Conservation (phyloP, 1,284 basidiomycete species). For the Fomes fomentarius region DNA sequence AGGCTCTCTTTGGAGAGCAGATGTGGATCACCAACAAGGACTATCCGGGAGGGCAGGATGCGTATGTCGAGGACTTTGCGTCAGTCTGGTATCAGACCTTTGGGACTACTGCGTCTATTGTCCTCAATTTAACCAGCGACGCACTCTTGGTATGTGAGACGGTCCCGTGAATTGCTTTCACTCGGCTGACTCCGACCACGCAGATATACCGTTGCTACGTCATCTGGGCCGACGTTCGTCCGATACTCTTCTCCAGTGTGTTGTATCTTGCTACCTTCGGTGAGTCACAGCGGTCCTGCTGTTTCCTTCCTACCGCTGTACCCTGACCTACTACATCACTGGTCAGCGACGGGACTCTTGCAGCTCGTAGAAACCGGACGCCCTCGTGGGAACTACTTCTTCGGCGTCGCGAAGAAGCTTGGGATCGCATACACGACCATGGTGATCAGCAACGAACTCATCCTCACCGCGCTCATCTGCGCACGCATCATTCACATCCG, state of each 20-base stretch:
- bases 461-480: conserved; percentile 19
- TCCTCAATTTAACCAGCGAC: conserved; percentile 18
- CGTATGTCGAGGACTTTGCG: conserved; percentile 15
- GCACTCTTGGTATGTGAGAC: conserved; percentile 16
- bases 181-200: background rate
- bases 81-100: conserved; percentile 26
- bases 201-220: background rate
- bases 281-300: too few relatives aligned
- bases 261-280: conserved; percentile 13
- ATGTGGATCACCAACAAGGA: conserved; percentile 24
- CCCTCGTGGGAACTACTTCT: conserved; percentile 13
- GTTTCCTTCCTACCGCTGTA: too few relatives aligned
- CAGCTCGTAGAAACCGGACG: conserved; percentile 9
- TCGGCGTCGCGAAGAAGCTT: conserved; percentile 11
- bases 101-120: conserved; percentile 15
- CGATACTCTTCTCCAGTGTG: background rate
- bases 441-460: conserved; percentile 9
- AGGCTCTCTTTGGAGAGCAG: conserved; percentile 21
- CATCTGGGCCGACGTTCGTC: conserved; percentile 8
- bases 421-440: conserved; percentile 11
- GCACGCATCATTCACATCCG: conserved; percentile 13
- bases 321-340: too few relatives aligned
- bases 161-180: background rate
- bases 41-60: conserved; percentile 18
- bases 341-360: conserved; percentile 5